Base-by-base conservation (phyloP, 148 eudicot genomes). In the Cornus controversa region DNA sequence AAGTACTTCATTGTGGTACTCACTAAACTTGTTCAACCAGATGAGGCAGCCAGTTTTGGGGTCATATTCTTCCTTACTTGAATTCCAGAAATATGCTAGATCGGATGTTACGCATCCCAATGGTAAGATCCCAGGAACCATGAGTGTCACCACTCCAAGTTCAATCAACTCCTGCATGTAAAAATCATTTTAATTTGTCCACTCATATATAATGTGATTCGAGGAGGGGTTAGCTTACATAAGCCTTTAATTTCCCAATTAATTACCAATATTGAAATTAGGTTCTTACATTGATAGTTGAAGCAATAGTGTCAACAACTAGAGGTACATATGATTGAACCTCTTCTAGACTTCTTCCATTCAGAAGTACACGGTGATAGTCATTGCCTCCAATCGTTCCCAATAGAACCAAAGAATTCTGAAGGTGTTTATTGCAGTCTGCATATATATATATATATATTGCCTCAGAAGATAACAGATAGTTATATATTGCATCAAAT, bases 341-440 rank as follows among this genome's bases (percentile, higher is more conserved):
- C 23, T 62, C 77, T 45, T 72, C 69, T 26, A 1, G 16, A 24
- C 29, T 67, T 36, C 26, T 67, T 37, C 77, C 80, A 11, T 36
- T 36, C 14, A 73, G 25, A 2, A 82, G 6, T 8, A 75, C 67
- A 53, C 73, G 57, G 28, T 45, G 69, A 64, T 73, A 73, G 26
- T 82, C 84, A 29, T 82, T 82, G 23, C 84, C 81, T 67, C 84
- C 84, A 9, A 81, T 72, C 45, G 72, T 80, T 42, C 84, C 84
- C 63, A 81, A 10, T 4, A 81, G 47, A 67, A 82, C n/a, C 22
- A 81, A 13, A 2, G 69, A 66, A 9, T 50, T 81, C 15, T 66
- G 47, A 23, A 81, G 67, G 8, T 73, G 24, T 31, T 68, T 66
- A 22, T 67, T 62, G 40, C 74, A 71, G 60, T 73, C 84, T 82